phyloP scores from a whole-genome alignment of 2,329 filamentous ascomycete species.

The Eutypa lata region DNA sequence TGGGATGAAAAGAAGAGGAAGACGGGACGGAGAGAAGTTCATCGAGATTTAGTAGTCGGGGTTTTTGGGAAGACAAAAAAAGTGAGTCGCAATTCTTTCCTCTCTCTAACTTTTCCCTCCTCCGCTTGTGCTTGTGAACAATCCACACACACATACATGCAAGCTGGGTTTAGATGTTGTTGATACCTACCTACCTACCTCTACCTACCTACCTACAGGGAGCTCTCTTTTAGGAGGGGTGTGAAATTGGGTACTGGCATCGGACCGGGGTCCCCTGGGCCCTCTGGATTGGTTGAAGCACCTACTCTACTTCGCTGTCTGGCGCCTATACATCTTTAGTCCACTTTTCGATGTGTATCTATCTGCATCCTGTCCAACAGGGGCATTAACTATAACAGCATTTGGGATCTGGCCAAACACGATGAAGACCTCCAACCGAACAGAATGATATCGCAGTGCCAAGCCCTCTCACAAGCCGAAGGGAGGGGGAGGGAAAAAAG shows the following conservation, averaged over 20 bases:
- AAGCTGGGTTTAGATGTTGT: background rate
- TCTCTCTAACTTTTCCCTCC: background rate
- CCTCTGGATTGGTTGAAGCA: too few relatives aligned
- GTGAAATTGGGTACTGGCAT: background rate
- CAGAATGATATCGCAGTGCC: background rate
- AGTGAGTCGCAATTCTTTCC: background rate
- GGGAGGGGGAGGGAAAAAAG: background rate
- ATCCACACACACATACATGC: too few relatives aligned
- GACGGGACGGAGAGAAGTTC: background rate
- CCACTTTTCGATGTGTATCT: too few relatives aligned
- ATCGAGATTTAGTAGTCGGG: background rate
- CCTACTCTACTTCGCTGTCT: too few relatives aligned
- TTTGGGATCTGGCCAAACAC: background rate
- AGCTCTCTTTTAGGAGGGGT: background rate
- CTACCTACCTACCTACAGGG: background rate
- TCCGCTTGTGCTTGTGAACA: too few relatives aligned
- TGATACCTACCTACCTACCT: background rate
- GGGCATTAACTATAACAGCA: background rate
- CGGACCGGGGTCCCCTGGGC: background rate
- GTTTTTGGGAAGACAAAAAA: background rate
- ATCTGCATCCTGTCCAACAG: background rate
- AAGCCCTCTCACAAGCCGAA: background rate
- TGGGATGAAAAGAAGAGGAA: background rate
- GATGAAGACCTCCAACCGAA: background rate
- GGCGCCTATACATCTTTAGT: too few relatives aligned